Evolutionary conservation across 805 yeast species (phyloP), one percentile per base, ranked within the genome.

Genomic region (Ogataea pignaliae): DNA sequence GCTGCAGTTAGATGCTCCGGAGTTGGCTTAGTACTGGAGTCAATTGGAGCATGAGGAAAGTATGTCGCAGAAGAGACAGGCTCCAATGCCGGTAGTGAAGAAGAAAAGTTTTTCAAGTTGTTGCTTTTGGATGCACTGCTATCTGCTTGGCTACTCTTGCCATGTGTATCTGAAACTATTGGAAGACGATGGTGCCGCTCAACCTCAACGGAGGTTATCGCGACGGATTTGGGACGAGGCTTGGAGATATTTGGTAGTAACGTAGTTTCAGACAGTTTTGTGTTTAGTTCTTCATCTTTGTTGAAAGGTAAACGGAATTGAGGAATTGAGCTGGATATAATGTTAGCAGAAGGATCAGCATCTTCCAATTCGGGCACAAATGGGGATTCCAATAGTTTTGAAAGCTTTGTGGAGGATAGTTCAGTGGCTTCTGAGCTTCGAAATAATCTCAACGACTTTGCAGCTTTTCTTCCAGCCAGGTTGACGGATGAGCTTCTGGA

Each of bases 31-130:
- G 28, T 33, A 12, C 37, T 39, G 3, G 59, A 46, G 34, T 63
- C 62, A 17, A 61, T 62, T 14, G 81, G 76, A 3, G 78, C 74
- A 57, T 83, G 87, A 3, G 89, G 89, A 44, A 80, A 73, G 56
- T 82, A 83, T 1, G 87, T 81, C 1, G 88, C 88, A 2, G 85
- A 78, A 0, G 85, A 79, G 0, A 81, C 76, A 0, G 87, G 86
- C 46, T 82, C 83, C 37, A 78, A 52, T 0, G 63, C 53, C 16
- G 62, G 52, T 21, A 59, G 16, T 7, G 52, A 43, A 16, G 45
- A 18, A 3, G 54, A 36, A 39, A 31, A 45, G 9, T 35, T 35
- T 21, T 18, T 29, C 10, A 42, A 3, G 3, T 51, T 37, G 8
- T 26, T 13, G 5, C 35, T 29, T 9, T 21, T 17, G 41, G 17